Conservation (phyloP, 306 rosid genomes). For the Citrullus colocynthis region DNA sequence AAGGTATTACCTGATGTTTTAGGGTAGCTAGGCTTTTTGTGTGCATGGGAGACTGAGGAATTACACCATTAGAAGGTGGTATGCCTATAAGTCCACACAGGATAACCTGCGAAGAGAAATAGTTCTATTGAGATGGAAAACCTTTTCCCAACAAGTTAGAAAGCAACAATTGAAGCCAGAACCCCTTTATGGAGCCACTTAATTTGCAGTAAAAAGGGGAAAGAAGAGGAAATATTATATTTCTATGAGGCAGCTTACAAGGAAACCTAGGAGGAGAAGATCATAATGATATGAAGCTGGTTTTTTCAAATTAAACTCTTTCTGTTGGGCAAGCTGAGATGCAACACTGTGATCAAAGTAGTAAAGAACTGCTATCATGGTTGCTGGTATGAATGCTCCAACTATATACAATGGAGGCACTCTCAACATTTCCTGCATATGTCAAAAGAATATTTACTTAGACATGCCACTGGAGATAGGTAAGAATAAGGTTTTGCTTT, state of each 20-base stretch:
- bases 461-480: background rate
- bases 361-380: conserved; percentile 95
- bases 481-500: conserved; percentile 8
- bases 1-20: conserved; percentile 62
- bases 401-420: conserved; percentile 68
- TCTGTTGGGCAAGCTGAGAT: conserved; percentile 90
- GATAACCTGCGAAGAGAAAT: conserved; percentile 41
- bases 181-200: background rate
- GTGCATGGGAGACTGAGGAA: conserved; percentile 99
- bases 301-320: conserved; percentile 88
- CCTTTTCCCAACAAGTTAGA: background rate
- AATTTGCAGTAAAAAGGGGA: background rate
- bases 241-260: conserved; percentile 35
- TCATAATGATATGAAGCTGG: conserved; percentile 93
- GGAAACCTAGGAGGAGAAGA: conserved; percentile 76
- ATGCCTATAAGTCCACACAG: conserved; percentile 87
- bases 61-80: conserved; percentile 93
- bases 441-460: conserved; percentile 20
- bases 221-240: background rate
- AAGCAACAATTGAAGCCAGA: background rate
- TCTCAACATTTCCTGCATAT: conserved; percentile 77
- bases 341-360: conserved; percentile 96
- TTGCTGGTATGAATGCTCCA: conserved; percentile 96
- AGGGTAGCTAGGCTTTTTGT: conserved; percentile 95
- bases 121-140: conserved; percentile 6